phyloP scores from a whole-genome alignment of 2,329 filamentous ascomycete species.

The Beauveria sp. region DNA sequence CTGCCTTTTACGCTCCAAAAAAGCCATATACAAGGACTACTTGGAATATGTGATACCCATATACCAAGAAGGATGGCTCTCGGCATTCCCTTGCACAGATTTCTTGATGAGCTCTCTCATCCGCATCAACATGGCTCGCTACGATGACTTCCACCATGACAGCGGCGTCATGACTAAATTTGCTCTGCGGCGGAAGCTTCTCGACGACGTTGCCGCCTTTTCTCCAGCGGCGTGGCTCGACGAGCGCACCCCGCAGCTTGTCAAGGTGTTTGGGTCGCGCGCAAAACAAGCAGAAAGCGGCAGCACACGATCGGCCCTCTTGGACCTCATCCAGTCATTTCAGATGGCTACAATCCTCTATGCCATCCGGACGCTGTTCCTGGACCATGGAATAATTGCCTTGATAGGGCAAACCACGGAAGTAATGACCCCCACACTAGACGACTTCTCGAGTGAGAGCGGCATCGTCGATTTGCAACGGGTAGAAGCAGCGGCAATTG shows the following conservation, averaged over 20 bases:
- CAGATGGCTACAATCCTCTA: conserved; percentile 9
- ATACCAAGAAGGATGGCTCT: conserved; percentile 1
- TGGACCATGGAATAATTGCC: conserved; percentile 3
- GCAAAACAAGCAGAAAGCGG: neutral
- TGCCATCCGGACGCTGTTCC: conserved; percentile 11
- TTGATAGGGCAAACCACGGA: neutral
- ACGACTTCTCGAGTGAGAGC: neutral
- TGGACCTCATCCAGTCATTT: conserved; percentile 7
- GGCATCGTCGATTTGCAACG: neutral
- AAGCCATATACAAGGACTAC: neutral
- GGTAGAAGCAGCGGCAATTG: neutral
- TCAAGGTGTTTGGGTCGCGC: neutral
- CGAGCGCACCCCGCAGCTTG: neutral
- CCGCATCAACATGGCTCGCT: conserved; percentile 2
- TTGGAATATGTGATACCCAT: neutral
- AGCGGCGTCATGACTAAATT: neutral
- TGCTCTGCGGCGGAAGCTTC: neutral
- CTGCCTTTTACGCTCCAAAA: neutral
- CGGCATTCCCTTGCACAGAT: neutral
- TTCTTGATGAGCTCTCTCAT: conserved; percentile 1
- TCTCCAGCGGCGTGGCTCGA: neutral
- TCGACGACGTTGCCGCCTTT: neutral
- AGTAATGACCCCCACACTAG: no score
- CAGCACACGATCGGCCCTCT: neutral
- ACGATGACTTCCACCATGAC: neutral